Conservation (phyloP, 805 yeast species). For the Starmerella apis region DNA sequence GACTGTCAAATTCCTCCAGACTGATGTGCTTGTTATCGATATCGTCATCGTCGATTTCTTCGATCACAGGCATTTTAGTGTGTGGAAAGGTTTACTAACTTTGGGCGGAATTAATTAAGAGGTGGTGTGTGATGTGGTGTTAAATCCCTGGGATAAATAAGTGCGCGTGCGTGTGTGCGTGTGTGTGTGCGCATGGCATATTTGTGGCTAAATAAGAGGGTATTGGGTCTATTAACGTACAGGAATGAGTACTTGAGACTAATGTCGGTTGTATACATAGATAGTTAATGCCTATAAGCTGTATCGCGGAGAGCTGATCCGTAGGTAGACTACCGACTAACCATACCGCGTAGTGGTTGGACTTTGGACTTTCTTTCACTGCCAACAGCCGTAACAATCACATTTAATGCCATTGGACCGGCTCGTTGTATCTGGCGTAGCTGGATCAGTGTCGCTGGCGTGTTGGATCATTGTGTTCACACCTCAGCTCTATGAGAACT, state of each 20-base stretch:
- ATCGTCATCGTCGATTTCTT: constrained; percentile 50
- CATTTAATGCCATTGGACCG: constrained; percentile 7
- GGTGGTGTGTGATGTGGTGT: neutral
- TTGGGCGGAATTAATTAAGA: neutral
- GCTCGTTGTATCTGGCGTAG: constrained; percentile 22
- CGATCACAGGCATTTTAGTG: constrained; percentile 29
- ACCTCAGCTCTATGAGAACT: constrained; percentile 87
- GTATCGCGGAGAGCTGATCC: no score
- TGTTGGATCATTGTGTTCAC: constrained; percentile 98
- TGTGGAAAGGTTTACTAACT: neutral
- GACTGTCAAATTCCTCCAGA: constrained; percentile 75
- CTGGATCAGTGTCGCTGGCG: constrained; percentile 75
- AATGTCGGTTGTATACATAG: no score
- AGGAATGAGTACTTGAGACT: no score
- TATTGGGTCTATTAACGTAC: no score
- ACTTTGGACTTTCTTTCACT: neutral
- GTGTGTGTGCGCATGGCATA: no score
- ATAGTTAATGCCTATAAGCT: no score
- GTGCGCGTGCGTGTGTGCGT: no score
- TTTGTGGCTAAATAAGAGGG: no score
- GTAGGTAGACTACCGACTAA: no score
- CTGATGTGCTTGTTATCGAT: constrained; percentile 89
- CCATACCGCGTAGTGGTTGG: neutral
- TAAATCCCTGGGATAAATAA: no score
- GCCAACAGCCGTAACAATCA: neutral